phyloP scores from a whole-genome alignment of 106 monocot species.

The Phalaenopsis aphrodite region DNA sequence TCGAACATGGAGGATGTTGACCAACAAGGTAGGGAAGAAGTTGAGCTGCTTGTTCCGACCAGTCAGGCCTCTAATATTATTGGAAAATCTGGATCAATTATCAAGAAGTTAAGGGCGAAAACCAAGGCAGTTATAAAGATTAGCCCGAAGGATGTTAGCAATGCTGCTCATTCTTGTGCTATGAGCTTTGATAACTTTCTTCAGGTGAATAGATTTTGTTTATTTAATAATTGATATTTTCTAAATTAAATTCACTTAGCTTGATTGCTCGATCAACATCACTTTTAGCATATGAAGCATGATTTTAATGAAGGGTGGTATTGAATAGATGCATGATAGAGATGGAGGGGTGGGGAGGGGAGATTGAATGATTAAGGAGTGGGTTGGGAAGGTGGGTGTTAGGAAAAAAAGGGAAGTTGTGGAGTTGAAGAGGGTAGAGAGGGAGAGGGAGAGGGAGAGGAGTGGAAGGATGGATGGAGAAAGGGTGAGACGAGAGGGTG shows the following conservation, averaged over 20 bases:
- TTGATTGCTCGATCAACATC: not conserved
- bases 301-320: not conserved
- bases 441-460: not conserved
- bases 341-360: not conserved
- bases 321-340: not conserved
- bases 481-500: not conserved
- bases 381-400: not conserved
- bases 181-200: conserved; percentile 90
- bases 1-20: conserved; percentile 43
- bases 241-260: not conserved
- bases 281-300: not conserved
- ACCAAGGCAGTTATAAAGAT: conserved; percentile 63
- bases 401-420: not conserved
- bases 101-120: conserved; percentile 63
- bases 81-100: conserved; percentile 72
- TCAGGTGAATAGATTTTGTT: conserved; percentile 24
- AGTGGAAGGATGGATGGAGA: too few relatives aligned
- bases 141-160: conserved; percentile 51
- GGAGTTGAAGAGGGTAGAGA: not conserved
- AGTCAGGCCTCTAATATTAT: conserved; percentile 80
- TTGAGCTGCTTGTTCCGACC: conserved; percentile 57
- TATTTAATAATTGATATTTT: not conserved
- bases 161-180: conserved; percentile 74
- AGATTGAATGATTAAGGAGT: not conserved
- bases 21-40: conserved; percentile 44